Evolutionary conservation across 2,329 filamentous ascomycete genomes (phyloP).

Genomic region (Alternaria sp.): DNA sequence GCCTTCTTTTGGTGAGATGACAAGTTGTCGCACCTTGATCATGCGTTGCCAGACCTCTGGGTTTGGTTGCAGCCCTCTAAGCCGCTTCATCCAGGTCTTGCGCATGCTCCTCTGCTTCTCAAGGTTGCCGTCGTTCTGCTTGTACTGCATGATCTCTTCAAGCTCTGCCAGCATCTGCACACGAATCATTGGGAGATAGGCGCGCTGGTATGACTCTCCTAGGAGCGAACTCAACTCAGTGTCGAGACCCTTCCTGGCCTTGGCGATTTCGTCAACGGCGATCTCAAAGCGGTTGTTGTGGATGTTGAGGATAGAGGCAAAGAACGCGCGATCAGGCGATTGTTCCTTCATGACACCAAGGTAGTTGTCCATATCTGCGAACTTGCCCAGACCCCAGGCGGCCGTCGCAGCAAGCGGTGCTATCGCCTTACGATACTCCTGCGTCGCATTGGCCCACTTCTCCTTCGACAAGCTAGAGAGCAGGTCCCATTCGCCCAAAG

Average conservation of each 20-base stretch:
- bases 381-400: conserved; percentile 95
- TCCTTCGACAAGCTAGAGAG: conserved; percentile 88
- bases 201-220: conserved; percentile 97
- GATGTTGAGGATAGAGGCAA: conserved; percentile 92
- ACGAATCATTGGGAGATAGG: conserved; percentile 96
- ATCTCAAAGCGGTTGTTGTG: conserved; percentile 96
- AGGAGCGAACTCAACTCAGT: conserved; percentile 94
- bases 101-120: conserved; percentile 92
- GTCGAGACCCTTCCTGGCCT: conserved; percentile 90
- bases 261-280: conserved; percentile 86
- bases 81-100: conserved; percentile 91
- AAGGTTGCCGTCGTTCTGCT: conserved; percentile 80
- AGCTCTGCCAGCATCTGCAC: conserved; percentile 99
- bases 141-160: conserved; percentile 97
- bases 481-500: conserved; percentile 95
- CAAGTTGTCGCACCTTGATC: conserved; percentile 91
- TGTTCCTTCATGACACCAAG: conserved; percentile 92
- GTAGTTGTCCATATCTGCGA: conserved; percentile 98
- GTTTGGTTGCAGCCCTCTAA: conserved; percentile 95
- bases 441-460: conserved; percentile 89
- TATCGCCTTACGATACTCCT: conserved; percentile 88
- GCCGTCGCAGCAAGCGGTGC: conserved; percentile 93
- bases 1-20: conserved; percentile 90
- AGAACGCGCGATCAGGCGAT: conserved; percentile 95
- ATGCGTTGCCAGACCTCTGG: conserved; percentile 99